Conservation (phyloP, 2,329 filamentous ascomycete genomes). For the Phialemoniopsis sp. region DNA sequence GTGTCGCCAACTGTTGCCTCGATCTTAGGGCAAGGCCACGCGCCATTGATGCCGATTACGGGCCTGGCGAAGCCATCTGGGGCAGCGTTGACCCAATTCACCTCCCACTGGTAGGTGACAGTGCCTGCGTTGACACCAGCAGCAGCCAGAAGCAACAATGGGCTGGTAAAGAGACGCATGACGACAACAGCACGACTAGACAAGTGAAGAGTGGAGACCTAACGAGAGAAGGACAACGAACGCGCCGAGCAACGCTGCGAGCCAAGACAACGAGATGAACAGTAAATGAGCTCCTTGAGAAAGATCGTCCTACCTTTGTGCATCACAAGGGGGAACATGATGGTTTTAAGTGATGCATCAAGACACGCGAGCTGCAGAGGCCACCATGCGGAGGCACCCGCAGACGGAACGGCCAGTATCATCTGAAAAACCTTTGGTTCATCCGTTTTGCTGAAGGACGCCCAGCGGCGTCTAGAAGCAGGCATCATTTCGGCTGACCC, state of each 20-base stretch:
- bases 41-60: constrained; percentile 51
- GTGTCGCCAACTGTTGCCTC: constrained; percentile 47
- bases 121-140: constrained; percentile 19
- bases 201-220: no score
- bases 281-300: no score
- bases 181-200: not conserved
- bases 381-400: no score
- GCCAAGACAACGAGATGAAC: not conserved
- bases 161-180: constrained; percentile 6
- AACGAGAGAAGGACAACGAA: not conserved
- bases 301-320: no score
- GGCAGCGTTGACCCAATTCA: constrained; percentile 32
- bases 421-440: no score
- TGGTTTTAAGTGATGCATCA: no score
- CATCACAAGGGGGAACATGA: no score
- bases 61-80: constrained; percentile 30
- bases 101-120: constrained; percentile 30
- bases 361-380: no score
- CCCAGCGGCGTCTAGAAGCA: no score
- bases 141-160: constrained; percentile 7
- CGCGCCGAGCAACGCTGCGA: not conserved
- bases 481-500: no score
- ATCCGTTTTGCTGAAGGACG: no score
- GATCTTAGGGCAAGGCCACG: constrained; percentile 57
- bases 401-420: no score